phyloP scores from a whole-genome alignment of 352 stramenopile genomes.

The Phytopythium ostracodes region DNA sequence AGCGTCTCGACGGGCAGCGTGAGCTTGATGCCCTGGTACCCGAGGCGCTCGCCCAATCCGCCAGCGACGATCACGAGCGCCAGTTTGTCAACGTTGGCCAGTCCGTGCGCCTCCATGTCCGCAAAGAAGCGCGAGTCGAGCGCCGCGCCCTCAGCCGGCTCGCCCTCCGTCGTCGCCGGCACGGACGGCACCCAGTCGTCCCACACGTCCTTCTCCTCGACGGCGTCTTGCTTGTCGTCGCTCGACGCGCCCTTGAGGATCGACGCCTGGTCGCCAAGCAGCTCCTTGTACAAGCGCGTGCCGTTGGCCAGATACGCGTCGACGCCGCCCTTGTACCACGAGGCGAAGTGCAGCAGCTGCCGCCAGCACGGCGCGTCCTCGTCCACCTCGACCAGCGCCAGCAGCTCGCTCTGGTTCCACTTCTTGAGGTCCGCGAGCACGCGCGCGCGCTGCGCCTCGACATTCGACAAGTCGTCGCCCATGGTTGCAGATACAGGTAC shows the following conservation, averaged over 20 bases:
- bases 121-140: constrained; percentile 34
- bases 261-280: constrained; percentile 17
- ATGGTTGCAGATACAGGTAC: neutral
- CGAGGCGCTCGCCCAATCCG: constrained; percentile 95
- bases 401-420: constrained; percentile 44
- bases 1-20: constrained; percentile 92
- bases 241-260: neutral
- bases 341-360: constrained; percentile 58
- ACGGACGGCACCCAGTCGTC: constrained; percentile 49
- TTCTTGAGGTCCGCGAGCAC: constrained; percentile 22
- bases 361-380: constrained; percentile 18
- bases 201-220: constrained; percentile 14
- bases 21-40: constrained; percentile 97
- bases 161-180: constrained; percentile 19
- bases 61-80: constrained; percentile 97
- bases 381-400: constrained; percentile 20
- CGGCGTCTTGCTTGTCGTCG: neutral
- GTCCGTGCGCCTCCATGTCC: constrained; percentile 46
- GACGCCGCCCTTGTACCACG: constrained; percentile 62
- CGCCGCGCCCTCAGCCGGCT: constrained; percentile 19
- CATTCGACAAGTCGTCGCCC: constrained; percentile 8
- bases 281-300: constrained; percentile 33
- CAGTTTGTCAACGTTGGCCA: constrained; percentile 65
- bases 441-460: constrained; percentile 6
- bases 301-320: constrained; percentile 50